phyloP scores from a whole-genome alignment of 73 alveolate species.

The Blepharisma japonicum region DNA sequence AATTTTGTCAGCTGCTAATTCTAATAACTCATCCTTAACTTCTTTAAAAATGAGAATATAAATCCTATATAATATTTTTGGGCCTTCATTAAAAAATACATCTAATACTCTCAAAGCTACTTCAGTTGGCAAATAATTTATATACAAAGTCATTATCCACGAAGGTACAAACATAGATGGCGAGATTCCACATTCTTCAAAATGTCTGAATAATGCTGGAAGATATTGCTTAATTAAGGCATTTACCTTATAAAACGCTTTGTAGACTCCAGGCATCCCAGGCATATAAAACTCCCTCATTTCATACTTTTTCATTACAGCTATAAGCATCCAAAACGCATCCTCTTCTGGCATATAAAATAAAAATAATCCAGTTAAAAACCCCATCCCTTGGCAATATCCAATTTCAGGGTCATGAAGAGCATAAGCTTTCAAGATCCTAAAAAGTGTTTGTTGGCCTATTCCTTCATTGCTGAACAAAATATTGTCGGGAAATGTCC shows the following conservation, averaged over 20 bases:
- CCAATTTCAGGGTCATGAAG: slow-evolving; percentile 4
- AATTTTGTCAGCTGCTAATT: no score
- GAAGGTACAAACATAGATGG: neutral
- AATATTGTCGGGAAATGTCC: slow-evolving; percentile 4
- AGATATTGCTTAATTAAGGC: neutral
- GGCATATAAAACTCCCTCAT: neutral
- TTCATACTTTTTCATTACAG: neutral
- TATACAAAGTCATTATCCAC: slow-evolving; percentile 4
- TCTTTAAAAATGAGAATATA: neutral
- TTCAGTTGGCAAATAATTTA: neutral
- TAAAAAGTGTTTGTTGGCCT: neutral
- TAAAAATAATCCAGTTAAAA: neutral
- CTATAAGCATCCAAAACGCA: slow-evolving; percentile 44
- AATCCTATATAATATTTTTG: slow-evolving; percentile 9
- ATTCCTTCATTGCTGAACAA: neutral
- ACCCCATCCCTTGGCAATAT: slow-evolving; percentile 22
- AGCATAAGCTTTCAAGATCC: neutral
- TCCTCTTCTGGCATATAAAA: slow-evolving; percentile 40
- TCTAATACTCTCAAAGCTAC: neutral
- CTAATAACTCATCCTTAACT: neutral
- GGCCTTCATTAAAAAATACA: slow-evolving; percentile 1
- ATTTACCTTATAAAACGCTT: neutral
- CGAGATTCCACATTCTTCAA: neutral
- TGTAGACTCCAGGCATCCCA: slow-evolving; percentile 16
- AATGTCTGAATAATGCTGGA: neutral